Evolutionary conservation across 768 basidiomycete species (phyloP).

Genomic region (Mycena leptocephala): DNA sequence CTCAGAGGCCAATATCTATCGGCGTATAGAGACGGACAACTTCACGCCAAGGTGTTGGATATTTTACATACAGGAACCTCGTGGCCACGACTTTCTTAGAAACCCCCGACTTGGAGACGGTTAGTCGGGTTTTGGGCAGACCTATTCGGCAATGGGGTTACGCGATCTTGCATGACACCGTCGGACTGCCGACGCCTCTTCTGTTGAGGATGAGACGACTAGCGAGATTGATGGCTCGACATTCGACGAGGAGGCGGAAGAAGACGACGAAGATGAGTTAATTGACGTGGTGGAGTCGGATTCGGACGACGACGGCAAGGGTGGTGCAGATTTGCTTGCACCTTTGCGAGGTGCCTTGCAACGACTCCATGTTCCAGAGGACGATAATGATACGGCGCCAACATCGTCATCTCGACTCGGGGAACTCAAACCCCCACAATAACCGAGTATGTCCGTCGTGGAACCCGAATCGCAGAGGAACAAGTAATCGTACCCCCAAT

Average conservation of each 20-base stretch:
- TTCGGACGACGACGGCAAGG: slow-evolving; percentile 64
- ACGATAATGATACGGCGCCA: slow-evolving; percentile 47
- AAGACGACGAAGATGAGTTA: slow-evolving; percentile 71
- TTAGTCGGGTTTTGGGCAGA: slow-evolving; percentile 73
- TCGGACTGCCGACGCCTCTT: slow-evolving; percentile 73
- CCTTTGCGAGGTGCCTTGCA: slow-evolving; percentile 79
- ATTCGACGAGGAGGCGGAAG: slow-evolving; percentile 46
- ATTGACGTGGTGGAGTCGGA: slow-evolving; percentile 80
- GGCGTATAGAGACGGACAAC: slow-evolving; percentile 74
- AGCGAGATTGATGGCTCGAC: slow-evolving; percentile 18
- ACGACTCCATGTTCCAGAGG: slow-evolving; percentile 66
- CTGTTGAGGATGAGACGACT: slow-evolving; percentile 40
- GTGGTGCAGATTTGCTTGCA: slow-evolving; percentile 71
- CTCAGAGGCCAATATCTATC: slow-evolving; percentile 70
- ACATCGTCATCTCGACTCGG: slow-evolving; percentile 50
- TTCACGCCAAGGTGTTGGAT: slow-evolving; percentile 75
- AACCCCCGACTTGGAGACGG: slow-evolving; percentile 81
- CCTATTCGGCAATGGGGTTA: slow-evolving; percentile 79
- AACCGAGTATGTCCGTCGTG: slow-evolving; percentile 79
- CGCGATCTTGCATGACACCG: slow-evolving; percentile 76
- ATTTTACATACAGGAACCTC: slow-evolving; percentile 73
- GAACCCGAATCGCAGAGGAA: slow-evolving; percentile 75
- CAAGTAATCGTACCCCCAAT: slow-evolving; percentile 68
- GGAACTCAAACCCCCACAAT: slow-evolving; percentile 47
- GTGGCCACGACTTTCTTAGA: slow-evolving; percentile 86